Conservation (phyloP, 257 asterid species). For the Lithospermum erythrorhizon region DNA sequence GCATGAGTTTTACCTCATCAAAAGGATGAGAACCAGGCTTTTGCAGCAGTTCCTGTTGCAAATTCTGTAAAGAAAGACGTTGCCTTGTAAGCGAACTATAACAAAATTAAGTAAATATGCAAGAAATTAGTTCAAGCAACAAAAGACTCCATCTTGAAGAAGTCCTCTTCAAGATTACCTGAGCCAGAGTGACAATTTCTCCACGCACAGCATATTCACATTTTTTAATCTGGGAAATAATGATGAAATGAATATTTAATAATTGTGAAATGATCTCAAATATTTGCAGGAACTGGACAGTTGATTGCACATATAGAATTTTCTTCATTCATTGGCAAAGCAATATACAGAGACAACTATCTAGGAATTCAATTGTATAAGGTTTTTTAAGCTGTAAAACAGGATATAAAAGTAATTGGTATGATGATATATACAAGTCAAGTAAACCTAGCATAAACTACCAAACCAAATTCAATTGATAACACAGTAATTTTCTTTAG, state of each 20-base stretch:
- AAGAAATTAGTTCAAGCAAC: not conserved
- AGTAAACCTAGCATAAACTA: too few species aligned
- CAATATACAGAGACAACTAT: too few species aligned
- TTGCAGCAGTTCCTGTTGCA: conserved; percentile 38
- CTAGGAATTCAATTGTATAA: too few species aligned
- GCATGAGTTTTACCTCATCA: conserved; percentile 37
- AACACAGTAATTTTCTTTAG: too few species aligned
- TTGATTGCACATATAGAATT: not conserved
- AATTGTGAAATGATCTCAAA: not conserved
- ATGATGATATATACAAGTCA: too few species aligned
- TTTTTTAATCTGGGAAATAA: conserved; percentile 51
- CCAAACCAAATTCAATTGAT: too few species aligned
- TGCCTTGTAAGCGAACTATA: too few species aligned
- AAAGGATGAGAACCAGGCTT: conserved; percentile 44
- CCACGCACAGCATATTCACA: conserved; percentile 99
- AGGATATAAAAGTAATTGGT: too few species aligned
- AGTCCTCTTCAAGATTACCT: conserved; percentile 29
- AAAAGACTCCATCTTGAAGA: not conserved
- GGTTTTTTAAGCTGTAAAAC: too few species aligned
- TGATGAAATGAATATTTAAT: conserved; percentile 1
- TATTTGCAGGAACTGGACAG: not conserved
- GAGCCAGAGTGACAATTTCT: conserved; percentile 85
- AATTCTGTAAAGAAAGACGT: conserved; percentile 23
- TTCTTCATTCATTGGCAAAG: not conserved
- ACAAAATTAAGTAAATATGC: not conserved